phyloP scores from a whole-genome alignment of 2,329 filamentous ascomycete genomes.

The Claviceps africana region DNA sequence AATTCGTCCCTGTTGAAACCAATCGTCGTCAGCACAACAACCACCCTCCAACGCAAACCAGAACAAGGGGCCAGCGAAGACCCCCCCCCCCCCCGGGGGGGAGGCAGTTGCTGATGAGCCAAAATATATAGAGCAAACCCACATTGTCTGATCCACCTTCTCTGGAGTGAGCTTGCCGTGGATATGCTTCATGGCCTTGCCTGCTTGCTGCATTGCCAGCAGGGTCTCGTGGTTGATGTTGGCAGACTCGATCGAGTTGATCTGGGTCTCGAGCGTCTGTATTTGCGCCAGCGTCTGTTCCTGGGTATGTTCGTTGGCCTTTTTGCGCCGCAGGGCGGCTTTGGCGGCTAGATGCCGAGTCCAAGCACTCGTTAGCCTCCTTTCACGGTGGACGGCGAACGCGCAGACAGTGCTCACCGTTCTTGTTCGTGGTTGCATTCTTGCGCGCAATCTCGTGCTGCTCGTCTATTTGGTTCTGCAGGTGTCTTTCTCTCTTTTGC shows the following conservation, averaged over 20 bases:
- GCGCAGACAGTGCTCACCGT: constrained; percentile 47
- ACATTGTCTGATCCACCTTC: constrained; percentile 93
- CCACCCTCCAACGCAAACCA: background rate
- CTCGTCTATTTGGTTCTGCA: constrained; percentile 85
- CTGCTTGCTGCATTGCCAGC: constrained; percentile 82
- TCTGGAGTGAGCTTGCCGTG: constrained; percentile 83
- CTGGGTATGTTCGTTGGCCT: constrained; percentile 79
- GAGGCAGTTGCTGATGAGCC: too few species aligned
- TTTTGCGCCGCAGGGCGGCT: constrained; percentile 83
- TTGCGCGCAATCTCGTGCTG: constrained; percentile 82
- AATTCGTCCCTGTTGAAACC: constrained; percentile 59
- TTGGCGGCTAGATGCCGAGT: constrained; percentile 54
- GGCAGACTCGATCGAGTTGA: constrained; percentile 91
- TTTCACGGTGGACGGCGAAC: too few species aligned
- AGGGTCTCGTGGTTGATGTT: constrained; percentile 98
- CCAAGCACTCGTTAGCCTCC: constrained; percentile 10
- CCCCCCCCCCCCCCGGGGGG: too few species aligned
- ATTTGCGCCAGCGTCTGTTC: constrained; percentile 87
- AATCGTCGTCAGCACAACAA: background rate
- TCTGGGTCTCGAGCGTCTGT: constrained; percentile 83
- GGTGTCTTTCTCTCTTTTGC: constrained; percentile 85
- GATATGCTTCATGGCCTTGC: constrained; percentile 83
- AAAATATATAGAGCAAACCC: constrained; percentile 24
- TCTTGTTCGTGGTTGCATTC: constrained; percentile 76
- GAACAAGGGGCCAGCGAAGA: too few species aligned